These are phyloP conservation scores for Mycena haematopus DNA, from an alignment of 768 basidiomycete genomes.

Conservation along the genomic window DNA sequence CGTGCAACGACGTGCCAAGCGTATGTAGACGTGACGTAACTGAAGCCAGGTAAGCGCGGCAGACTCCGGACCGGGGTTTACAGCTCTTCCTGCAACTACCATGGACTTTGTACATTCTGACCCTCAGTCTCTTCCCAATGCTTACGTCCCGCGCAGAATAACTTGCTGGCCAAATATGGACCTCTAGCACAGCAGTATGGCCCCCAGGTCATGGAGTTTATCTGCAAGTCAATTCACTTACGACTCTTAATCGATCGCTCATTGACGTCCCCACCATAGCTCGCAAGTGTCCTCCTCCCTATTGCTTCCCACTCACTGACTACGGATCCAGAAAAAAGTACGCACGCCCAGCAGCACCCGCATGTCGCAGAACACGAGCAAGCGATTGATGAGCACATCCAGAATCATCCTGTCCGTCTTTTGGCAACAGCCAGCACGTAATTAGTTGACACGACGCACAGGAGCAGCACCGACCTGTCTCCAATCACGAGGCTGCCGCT, in stretches of 20 bases:
- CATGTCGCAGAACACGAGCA: neutral
- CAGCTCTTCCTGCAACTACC: no score
- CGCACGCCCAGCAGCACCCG: neutral
- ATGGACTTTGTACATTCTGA: slow-evolving; percentile 56
- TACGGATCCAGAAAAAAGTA: slow-evolving; percentile 1
- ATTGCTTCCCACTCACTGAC: neutral
- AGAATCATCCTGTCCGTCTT: neutral
- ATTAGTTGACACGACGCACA: neutral
- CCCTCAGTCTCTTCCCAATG: slow-evolving; percentile 4
- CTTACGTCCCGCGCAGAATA: slow-evolving; percentile 9
- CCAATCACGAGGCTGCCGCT: slow-evolving; percentile 11
- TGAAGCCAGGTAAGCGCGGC: no score
- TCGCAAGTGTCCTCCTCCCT: neutral
- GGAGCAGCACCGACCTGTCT: slow-evolving; percentile 7
- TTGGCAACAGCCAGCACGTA: neutral
- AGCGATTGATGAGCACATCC: neutral
- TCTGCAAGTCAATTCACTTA: slow-evolving; percentile 1
- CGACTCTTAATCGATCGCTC: slow-evolving; percentile 9
- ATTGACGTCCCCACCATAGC: slow-evolving; percentile 6
- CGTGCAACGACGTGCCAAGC: no score
- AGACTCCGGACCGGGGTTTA: no score
- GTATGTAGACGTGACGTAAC: no score
- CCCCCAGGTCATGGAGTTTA: neutral
- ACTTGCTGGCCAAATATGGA: neutral
- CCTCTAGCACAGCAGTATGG: slow-evolving; percentile 14